Evolutionary conservation across 1,139 yeast species (phyloP).

Genomic region (Kurtzmaniella quercitrusa): DNA sequence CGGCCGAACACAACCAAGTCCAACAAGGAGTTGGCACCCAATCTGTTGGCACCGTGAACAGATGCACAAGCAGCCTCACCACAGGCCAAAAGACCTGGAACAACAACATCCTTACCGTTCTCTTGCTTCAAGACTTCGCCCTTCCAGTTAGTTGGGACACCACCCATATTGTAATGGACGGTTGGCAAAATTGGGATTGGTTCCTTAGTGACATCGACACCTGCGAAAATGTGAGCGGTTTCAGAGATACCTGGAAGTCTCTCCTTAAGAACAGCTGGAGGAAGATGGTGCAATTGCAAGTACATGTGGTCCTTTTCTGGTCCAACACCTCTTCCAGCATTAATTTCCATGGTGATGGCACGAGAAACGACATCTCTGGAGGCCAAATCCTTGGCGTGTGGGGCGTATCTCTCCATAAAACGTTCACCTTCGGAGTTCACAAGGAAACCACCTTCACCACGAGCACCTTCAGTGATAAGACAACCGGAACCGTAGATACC

Average conservation of each 20-base stretch:
- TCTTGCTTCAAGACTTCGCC: constrained; percentile 89
- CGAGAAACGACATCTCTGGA: constrained; percentile 98
- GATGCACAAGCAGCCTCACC: constrained; percentile 99
- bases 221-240: constrained; percentile 97
- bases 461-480: constrained; percentile 97
- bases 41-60: constrained; percentile 98
- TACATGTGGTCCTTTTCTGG: constrained; percentile 92
- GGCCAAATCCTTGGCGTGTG: constrained; percentile 97
- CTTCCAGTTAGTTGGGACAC: constrained; percentile 96
- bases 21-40: constrained; percentile 97
- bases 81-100: constrained; percentile 94
- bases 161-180: constrained; percentile 99
- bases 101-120: constrained; percentile 86
- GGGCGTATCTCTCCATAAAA: constrained; percentile 99
- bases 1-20: constrained; percentile 98
- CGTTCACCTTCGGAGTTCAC: constrained; percentile 98
- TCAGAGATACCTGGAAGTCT: constrained; percentile 99
- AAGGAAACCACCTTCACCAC: constrained; percentile 99
- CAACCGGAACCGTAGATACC: constrained; percentile 99
- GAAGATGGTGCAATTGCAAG: constrained; percentile 92
- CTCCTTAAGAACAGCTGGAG: constrained; percentile 86
- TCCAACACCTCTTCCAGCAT: constrained; percentile 99
- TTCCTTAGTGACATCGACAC: constrained; percentile 98
- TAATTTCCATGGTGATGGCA: constrained; percentile 97
- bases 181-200: constrained; percentile 98